These are phyloP conservation scores for Podila clonocystis DNA, from an alignment of 192 early-diverging fungal species.

Conservation along the genomic window DNA sequence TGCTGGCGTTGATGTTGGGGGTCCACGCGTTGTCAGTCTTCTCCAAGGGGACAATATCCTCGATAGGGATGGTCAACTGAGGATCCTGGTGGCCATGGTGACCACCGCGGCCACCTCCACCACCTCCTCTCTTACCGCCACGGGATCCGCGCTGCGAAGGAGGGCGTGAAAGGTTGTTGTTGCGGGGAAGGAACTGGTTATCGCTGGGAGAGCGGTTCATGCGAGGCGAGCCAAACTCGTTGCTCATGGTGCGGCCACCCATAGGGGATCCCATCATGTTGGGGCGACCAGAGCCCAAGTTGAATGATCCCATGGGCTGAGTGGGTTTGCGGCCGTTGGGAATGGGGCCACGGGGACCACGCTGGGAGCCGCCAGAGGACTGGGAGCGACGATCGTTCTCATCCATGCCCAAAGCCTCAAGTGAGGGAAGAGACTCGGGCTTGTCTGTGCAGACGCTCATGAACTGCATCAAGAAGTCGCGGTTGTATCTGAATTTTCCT, in stretches of 20 bases:
- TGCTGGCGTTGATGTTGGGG: constrained; percentile 60
- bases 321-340: constrained; percentile 47
- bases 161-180: constrained; percentile 44
- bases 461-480: constrained; percentile 86
- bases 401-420: constrained; percentile 59
- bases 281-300: constrained; percentile 50
- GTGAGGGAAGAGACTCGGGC: constrained; percentile 63
- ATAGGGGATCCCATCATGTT: constrained; percentile 51
- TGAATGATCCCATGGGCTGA: constrained; percentile 49
- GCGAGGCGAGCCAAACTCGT: constrained; percentile 20
- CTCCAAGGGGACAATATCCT: constrained; percentile 82
- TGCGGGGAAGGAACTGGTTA: constrained; percentile 27
- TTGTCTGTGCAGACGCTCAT: constrained; percentile 68
- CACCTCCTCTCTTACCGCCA: constrained; percentile 53
- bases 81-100: constrained; percentile 59
- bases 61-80: constrained; percentile 60
- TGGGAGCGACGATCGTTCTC: constrained; percentile 48
- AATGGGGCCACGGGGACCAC: constrained; percentile 39
- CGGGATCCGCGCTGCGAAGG: constrained; percentile 61
- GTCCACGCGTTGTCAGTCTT: constrained; percentile 87
- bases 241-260: constrained; percentile 55
- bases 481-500: constrained; percentile 76
- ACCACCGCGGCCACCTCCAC: constrained; percentile 64
- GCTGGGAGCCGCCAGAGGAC: constrained; percentile 24
- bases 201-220: constrained; percentile 31